Evolutionary conservation across 179 eudicot species (phyloP).

Genomic region (Silene noctiflora): DNA sequence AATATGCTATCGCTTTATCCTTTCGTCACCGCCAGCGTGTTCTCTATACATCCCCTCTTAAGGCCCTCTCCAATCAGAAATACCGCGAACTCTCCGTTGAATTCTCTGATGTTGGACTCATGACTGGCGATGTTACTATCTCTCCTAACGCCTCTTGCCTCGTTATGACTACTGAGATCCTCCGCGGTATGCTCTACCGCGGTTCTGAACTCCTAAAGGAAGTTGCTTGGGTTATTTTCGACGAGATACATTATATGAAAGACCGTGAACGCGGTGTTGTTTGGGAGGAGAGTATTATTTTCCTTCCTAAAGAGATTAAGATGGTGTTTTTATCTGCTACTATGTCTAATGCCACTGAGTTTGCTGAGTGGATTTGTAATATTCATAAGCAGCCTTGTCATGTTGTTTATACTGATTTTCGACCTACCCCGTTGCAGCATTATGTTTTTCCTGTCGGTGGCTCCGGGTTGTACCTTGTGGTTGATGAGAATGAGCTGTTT

Average conservation of each 20-base stretch:
- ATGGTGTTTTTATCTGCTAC: conserved; percentile 97
- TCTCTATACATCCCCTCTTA: conserved; percentile 83
- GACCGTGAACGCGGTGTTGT: conserved; percentile 97
- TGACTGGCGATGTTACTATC: conserved; percentile 95
- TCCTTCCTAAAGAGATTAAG: conserved; percentile 86
- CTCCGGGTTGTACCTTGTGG: conserved; percentile 82
- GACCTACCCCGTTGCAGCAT: conserved; percentile 95
- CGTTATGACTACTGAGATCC: conserved; percentile 96
- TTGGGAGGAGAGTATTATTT: conserved; percentile 96
- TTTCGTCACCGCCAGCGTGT: conserved; percentile 86
- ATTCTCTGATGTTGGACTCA: conserved; percentile 86
- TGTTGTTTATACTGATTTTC: conserved; percentile 93
- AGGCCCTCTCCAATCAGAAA: conserved; percentile 93
- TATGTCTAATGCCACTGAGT: conserved; percentile 95
- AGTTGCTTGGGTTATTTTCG: conserved; percentile 96
- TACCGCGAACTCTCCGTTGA: conserved; percentile 81
- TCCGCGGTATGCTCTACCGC: conserved; percentile 88
- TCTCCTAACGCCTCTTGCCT: conserved; percentile 86
- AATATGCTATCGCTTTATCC: conserved; percentile 92
- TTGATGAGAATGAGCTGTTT: conserved; percentile 95
- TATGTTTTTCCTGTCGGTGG: conserved; percentile 94
- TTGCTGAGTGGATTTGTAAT: conserved; percentile 98
- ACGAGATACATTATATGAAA: conserved; percentile 97
- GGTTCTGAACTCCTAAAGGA: conserved; percentile 92
- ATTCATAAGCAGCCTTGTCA: conserved; percentile 97